phyloP scores from a whole-genome alignment of 2,329 filamentous ascomycete genomes.

The Penicillium sp. region DNA sequence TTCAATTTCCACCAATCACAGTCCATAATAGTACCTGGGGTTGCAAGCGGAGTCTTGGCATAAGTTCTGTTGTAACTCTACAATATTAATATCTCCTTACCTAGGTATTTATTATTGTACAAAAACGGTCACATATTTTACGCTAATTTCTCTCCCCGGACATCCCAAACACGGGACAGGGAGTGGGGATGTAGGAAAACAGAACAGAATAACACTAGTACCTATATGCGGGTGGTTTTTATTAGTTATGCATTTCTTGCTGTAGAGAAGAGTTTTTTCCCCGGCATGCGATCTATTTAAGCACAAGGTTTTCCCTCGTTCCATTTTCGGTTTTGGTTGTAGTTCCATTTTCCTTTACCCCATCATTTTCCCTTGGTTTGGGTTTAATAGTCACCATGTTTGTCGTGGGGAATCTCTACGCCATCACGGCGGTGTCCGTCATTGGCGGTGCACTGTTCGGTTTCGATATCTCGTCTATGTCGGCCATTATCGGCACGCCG shows the following conservation, averaged over 20 bases:
- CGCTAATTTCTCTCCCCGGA: constrained; percentile 5
- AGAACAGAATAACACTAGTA: not conserved
- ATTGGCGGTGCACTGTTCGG: constrained; percentile 36
- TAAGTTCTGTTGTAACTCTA: constrained; percentile 9
- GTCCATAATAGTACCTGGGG: not conserved
- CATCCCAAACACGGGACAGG: constrained; percentile 2
- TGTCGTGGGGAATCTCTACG: constrained; percentile 56
- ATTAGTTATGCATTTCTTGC: not conserved
- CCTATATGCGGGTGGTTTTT: constrained; percentile 1
- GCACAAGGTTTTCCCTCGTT: not conserved
- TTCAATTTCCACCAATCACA: constrained; percentile 10
- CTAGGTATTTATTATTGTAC: not conserved
- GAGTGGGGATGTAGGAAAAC: not conserved
- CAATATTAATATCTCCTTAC: constrained; percentile 9
- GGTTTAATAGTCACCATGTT: constrained; percentile 22
- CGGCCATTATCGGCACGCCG: constrained; percentile 31
- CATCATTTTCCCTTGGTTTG: not conserved
- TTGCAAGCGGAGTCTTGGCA: constrained; percentile 22
- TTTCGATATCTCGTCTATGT: constrained; percentile 41
- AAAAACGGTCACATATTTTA: constrained; percentile 3
- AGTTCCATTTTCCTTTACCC: not conserved
- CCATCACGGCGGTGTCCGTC: constrained; percentile 56
- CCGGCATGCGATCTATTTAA: constrained; percentile 9
- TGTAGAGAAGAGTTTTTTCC: constrained; percentile 5
- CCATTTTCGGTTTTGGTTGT: not conserved